Evolutionary conservation across 2,329 filamentous ascomycete species (phyloP).

Genomic region (Beauveria sp.): DNA sequence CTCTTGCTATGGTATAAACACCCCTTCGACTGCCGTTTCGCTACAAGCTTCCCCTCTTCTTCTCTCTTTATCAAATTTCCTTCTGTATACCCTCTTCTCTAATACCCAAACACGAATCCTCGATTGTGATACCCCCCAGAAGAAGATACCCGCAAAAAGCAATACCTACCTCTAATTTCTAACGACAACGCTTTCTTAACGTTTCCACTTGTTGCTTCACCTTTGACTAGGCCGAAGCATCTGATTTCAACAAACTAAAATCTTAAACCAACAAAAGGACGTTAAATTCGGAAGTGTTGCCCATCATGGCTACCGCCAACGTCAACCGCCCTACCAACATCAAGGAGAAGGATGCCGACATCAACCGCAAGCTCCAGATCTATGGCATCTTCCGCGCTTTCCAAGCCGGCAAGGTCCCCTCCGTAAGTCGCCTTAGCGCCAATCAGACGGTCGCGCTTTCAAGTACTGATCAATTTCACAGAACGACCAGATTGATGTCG

Average conservation of each 20-base stretch:
- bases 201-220: neutral
- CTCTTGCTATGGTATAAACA: slow-evolving; percentile 11
- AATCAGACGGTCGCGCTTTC: neutral
- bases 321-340: slow-evolving; percentile 70
- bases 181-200: neutral
- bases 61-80: neutral
- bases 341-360: slow-evolving; percentile 73
- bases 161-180: neutral
- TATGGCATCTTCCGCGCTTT: slow-evolving; percentile 89
- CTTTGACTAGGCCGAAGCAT: slow-evolving; percentile 8
- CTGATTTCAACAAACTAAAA: neutral
- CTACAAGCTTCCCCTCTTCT: neutral
- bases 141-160: neutral
- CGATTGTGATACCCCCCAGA: slow-evolving; percentile 10
- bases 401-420: slow-evolving; percentile 81
- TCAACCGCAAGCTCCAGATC: slow-evolving; percentile 89
- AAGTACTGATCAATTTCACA: slow-evolving; percentile 25
- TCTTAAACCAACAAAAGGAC: neutral
- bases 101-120: slow-evolving; percentile 9
- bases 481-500: slow-evolving; percentile 95
- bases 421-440: slow-evolving; percentile 46
- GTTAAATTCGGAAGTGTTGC: slow-evolving; percentile 3
- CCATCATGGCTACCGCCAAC: slow-evolving; percentile 21
- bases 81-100: slow-evolving; percentile 10
- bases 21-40: slow-evolving; percentile 8